Conservation (phyloP, 2,329 filamentous ascomycete species). For the Alternaria sp. region DNA sequence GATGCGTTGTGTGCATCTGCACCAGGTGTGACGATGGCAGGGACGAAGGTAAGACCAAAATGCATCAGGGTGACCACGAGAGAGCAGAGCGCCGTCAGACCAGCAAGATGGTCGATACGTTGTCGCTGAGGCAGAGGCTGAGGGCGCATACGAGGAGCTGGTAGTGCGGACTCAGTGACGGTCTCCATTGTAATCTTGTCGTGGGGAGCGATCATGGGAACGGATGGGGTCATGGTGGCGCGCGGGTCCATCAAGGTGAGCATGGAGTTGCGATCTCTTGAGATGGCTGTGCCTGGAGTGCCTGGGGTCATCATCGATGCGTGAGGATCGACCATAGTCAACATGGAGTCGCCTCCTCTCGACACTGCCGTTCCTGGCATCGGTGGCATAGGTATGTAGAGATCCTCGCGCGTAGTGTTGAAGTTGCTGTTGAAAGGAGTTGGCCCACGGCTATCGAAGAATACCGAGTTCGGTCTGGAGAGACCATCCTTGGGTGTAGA, state of each 20-base stretch:
- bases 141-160: conserved; percentile 36
- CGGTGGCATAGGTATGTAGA: conserved; percentile 6
- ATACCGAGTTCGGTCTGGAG: conserved; percentile 28
- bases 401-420: conserved; percentile 21
- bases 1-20: conserved; percentile 48
- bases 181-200: conserved; percentile 40
- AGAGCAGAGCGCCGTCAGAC: conserved; percentile 53
- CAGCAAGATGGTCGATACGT: conserved; percentile 56
- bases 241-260: conserved; percentile 18
- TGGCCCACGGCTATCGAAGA: conserved; percentile 31
- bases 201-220: neutral
- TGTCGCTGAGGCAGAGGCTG: conserved; percentile 33
- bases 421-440: conserved; percentile 29
- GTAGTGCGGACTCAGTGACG: conserved; percentile 38
- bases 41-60: conserved; percentile 54
- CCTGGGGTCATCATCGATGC: neutral
- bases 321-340: conserved; percentile 18
- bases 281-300: neutral
- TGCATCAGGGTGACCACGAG: conserved; percentile 55
- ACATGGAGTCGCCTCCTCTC: conserved; percentile 16
- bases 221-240: neutral
- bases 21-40: conserved; percentile 43
- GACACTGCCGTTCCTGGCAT: neutral
- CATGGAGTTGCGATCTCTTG: conserved; percentile 17
- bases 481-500: conserved; percentile 23